Conservation (phyloP, 176 grass and related monocot genomes). For the Rhynchospora breviuscula region DNA sequence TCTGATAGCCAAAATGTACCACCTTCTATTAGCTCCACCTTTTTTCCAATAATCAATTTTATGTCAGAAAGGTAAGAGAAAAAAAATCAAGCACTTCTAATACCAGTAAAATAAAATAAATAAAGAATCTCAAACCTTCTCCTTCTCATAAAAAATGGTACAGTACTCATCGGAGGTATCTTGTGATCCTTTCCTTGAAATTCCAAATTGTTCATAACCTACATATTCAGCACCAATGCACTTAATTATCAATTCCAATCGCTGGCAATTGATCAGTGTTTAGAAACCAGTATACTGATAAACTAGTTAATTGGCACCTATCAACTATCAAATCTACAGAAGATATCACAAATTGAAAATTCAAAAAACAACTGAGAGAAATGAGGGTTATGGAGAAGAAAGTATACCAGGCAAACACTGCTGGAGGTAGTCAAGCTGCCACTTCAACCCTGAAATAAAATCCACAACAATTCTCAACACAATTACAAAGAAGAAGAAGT, state of each 20-base stretch:
- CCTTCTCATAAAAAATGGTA: constrained; percentile 97
- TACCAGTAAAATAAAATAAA: not conserved
- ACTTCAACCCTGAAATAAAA: constrained; percentile 65
- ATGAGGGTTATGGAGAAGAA: not conserved
- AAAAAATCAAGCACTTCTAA: not conserved
- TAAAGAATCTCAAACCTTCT: constrained; percentile 49
- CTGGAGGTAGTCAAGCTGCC: constrained; percentile 85
- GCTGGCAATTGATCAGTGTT: not conserved
- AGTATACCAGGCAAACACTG: constrained; percentile 79
- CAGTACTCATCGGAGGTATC: constrained; percentile 90
- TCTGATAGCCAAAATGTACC: constrained; percentile 99
- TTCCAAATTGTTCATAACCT: constrained; percentile 98
- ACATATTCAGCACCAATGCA: constrained; percentile 4
- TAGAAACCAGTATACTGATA: not conserved
- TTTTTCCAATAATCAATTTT: constrained; percentile 30
- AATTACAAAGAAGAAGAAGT: constrained; percentile 14
- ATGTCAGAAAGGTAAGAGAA: constrained; percentile 5
- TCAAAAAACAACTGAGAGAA: not conserved
- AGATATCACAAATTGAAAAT: not conserved
- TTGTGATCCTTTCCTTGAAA: constrained; percentile 96
- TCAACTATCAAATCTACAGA: not conserved
- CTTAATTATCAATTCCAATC: not conserved
- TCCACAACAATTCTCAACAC: not conserved
- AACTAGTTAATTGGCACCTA: not conserved
- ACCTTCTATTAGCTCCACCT: constrained; percentile 97